Conservation (phyloP, 805 yeast genomes). For the Scheffersomyces spartinae region DNA sequence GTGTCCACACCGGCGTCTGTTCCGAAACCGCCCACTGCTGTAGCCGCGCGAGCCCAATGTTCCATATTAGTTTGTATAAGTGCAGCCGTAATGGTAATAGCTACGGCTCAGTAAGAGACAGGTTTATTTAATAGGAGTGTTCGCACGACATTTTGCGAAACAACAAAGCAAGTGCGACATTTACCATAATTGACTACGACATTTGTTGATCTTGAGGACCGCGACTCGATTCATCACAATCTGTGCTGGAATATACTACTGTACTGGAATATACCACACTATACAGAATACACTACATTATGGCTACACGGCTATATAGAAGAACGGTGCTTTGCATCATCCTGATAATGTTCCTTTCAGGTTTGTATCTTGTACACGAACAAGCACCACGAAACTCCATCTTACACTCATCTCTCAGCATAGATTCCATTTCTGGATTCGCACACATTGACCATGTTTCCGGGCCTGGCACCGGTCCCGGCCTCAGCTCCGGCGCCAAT, state of each 20-base stretch:
- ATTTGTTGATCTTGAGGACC: too few relatives aligned
- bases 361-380: too few relatives aligned
- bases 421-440: slow-evolving; percentile 6
- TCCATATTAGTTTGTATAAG: too few relatives aligned
- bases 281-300: slow-evolving; percentile 1
- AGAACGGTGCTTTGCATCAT: slow-evolving; percentile 4
- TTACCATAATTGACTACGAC: too few relatives aligned
- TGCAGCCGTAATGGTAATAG: too few relatives aligned
- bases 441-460: slow-evolving; percentile 2
- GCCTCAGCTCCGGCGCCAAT: not conserved
- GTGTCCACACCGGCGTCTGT: slow-evolving; percentile 2
- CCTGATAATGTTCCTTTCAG: slow-evolving; percentile 2
- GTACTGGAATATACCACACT: slow-evolving; percentile 3
- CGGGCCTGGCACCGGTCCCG: not conserved
- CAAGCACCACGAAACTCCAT: too few relatives aligned
- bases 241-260: too few relatives aligned
- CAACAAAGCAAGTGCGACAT: too few relatives aligned
- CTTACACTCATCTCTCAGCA: not conserved
- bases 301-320: slow-evolving; percentile 5
- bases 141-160: not conserved
- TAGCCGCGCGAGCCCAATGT: slow-evolving; percentile 9
- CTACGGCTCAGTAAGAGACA: slow-evolving; percentile 1
- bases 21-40: too few relatives aligned
- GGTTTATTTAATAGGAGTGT: slow-evolving; percentile 1
- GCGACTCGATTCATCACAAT: too few relatives aligned